Base-by-base conservation (phyloP, 2,329 filamentous ascomycete genomes). In the Nigrospora oryzae region DNA sequence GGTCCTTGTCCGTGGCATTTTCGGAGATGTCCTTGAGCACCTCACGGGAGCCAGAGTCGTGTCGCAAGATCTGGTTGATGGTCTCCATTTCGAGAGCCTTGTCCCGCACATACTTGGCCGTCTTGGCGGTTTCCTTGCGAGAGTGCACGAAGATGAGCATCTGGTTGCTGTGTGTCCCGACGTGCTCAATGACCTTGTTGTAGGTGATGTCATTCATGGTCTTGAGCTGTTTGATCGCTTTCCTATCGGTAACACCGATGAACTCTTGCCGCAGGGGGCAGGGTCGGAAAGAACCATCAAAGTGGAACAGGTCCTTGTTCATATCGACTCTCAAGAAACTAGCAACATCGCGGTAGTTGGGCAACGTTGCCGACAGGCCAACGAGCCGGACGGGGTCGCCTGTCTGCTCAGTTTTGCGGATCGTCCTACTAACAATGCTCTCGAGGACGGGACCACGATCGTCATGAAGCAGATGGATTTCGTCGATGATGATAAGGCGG, bases 101-200 rank as follows among this genome's bases (percentile, higher is more conserved):
- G 70, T 98, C 94, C 51, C 90, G 81, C 58, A 98, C 90, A 61
- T 95, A 95, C 59, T 86, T 89, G 19, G 91, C 93, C 3, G 94
- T 98, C 69, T 98, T 98, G 10, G 90, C 89, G 0, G 94, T 98
- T 65, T 98, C 94, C 61, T 98, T 98, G 56, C 93, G 79, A 33
- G 94, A 98, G 63, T 98, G 94, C 6, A 98, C 93, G 60, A 98
- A 98, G 48, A 98, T 95, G 35, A 98, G 80, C 90, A 98, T 96
- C 64, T 98, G 93, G 57, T 98, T 95, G 51, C 87, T 82, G 58
- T 94, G 85, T 47, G 85, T 83, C 7, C 93, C 93, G 30, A 96
- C 91, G 60, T 97, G 91, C 64, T 98, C 93, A 44, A 98, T 79
- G 28, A 96, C 90, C 65, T 98, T 98, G 52, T 84, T 94, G 65